These are phyloP conservation scores for Fragaria iinumae DNA, from an alignment of 306 rosid genomes.

Conservation along the genomic window DNA sequence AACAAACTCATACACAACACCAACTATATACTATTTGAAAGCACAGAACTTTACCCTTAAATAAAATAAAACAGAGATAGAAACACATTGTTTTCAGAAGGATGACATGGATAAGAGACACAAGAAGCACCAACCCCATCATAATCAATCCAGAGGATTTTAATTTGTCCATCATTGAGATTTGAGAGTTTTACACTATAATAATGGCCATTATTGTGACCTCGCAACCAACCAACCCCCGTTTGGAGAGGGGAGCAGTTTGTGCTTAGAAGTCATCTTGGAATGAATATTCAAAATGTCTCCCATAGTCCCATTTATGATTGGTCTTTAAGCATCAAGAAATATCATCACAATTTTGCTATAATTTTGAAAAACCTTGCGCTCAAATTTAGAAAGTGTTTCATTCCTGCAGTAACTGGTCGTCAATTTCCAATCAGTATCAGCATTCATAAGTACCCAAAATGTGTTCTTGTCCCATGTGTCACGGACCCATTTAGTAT, in stretches of 20 bases:
- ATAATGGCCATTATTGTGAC: slow-evolving; percentile 19
- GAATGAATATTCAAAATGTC: not conserved
- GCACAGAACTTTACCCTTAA: not conserved
- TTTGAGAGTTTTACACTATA: not conserved
- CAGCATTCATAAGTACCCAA: not conserved
- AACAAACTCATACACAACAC: not conserved
- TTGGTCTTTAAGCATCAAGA: slow-evolving; percentile 7
- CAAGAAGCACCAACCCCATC: slow-evolving; percentile 3
- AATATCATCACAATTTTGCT: not conserved
- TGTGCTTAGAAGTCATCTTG: slow-evolving; percentile 29
- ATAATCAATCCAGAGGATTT: not conserved
- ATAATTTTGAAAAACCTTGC: not conserved
- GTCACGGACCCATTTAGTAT: slow-evolving; percentile 23
- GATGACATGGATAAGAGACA: not conserved
- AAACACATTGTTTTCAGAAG: not conserved
- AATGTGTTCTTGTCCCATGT: not conserved
- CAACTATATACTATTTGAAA: not conserved
- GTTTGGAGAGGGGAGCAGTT: slow-evolving; percentile 13
- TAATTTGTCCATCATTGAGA: slow-evolving; percentile 2
- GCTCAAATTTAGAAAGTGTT: not conserved
- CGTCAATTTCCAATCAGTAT: slow-evolving; percentile 24
- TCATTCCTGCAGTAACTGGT: not conserved
- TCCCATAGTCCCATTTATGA: not conserved
- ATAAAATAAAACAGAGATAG: not conserved
- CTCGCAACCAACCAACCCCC: slow-evolving; percentile 13